A percentile compares a stretch with the other conserved stretches of the same genome.
These are phyloP conservation scores for Eucalyptus erythrocorys DNA, from an alignment of 345 rosid genomes.

Conservation along the genomic window DNA sequence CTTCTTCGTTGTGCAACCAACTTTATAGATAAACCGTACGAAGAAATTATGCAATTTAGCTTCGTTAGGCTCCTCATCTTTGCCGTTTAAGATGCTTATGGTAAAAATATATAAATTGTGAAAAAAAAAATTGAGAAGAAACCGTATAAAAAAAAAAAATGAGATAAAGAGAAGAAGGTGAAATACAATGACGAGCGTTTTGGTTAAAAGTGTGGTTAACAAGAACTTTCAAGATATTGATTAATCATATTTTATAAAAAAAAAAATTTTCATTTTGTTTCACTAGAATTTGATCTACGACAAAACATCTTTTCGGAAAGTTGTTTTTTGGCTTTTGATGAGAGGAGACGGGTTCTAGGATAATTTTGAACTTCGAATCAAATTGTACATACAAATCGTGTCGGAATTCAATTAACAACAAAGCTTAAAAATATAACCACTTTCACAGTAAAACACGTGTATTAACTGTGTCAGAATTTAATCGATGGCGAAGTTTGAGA, in stretches of 20 bases:
- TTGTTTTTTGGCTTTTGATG: rapidly evolving
- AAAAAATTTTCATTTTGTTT: too few relatives aligned
- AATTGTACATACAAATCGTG: too few relatives aligned
- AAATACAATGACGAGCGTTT: not conserved
- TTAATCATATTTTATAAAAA: too few relatives aligned
- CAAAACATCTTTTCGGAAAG: rapidly evolving
- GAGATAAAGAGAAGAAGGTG: rapidly evolving
- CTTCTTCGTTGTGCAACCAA: not conserved
- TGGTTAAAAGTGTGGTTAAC: not conserved
- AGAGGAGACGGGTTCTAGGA: rapidly evolving
- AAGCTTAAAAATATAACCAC: too few relatives aligned
- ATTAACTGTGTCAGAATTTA: rapidly evolving
- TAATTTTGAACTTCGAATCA: rapidly evolving
- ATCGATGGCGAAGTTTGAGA: rapidly evolving
- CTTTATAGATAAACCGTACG: not conserved
- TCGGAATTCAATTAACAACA: too few relatives aligned
- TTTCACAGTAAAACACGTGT: rapidly evolving
- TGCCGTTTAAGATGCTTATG: not conserved
- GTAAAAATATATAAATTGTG: not conserved
- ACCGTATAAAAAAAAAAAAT: rapidly evolving
- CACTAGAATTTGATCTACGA: rapidly evolving
- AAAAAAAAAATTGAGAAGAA: not conserved
- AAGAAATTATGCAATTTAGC: not conserved
- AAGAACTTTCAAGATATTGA: not conserved
- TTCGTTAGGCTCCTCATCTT: not conserved